Conservation (phyloP, 2,329 filamentous ascomycete genomes). For the Aspergillus calidoustus region DNA sequence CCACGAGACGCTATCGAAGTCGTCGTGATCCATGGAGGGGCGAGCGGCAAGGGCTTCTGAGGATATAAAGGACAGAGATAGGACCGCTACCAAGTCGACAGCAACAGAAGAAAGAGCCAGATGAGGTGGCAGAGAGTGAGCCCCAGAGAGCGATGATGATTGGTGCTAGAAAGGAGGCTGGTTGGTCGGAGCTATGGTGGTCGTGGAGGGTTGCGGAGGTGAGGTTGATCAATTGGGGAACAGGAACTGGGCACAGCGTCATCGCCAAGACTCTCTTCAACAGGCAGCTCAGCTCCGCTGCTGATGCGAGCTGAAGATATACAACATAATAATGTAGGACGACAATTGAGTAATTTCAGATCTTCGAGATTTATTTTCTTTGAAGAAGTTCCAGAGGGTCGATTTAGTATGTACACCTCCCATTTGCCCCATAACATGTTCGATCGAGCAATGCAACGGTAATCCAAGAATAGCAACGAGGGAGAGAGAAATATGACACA, state of each 20-base stretch:
- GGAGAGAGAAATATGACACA: conserved; percentile 20
- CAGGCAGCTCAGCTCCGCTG: neutral
- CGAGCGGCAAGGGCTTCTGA: conserved; percentile 15
- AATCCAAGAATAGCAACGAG: conserved; percentile 18
- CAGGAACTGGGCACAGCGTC: conserved; percentile 23
- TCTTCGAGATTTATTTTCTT: neutral
- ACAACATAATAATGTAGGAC: neutral
- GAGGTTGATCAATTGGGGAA: conserved; percentile 24
- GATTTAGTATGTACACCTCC: conserved; percentile 14
- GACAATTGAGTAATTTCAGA: neutral
- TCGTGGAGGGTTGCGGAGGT: conserved; percentile 21
- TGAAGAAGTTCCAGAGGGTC: neutral
- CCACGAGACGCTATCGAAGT: conserved; percentile 84
- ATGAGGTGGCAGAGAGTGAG: neutral
- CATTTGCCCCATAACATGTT: neutral
- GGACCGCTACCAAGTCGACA: neutral
- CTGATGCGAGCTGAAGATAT: neutral
- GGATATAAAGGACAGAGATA: conserved; percentile 3
- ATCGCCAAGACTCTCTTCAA: conserved; percentile 20
- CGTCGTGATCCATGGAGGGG: conserved; percentile 60
- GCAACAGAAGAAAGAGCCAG: neutral
- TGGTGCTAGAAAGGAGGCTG: conserved; percentile 12
- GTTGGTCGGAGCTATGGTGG: conserved; percentile 7
- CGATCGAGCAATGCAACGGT: conserved; percentile 18
- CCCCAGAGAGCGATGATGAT: conserved; percentile 4